Evolutionary conservation across 148 eudicot species (phyloP), one percentile per base, ranked within the genome.

Genomic region (Agrostemma githago): DNA sequence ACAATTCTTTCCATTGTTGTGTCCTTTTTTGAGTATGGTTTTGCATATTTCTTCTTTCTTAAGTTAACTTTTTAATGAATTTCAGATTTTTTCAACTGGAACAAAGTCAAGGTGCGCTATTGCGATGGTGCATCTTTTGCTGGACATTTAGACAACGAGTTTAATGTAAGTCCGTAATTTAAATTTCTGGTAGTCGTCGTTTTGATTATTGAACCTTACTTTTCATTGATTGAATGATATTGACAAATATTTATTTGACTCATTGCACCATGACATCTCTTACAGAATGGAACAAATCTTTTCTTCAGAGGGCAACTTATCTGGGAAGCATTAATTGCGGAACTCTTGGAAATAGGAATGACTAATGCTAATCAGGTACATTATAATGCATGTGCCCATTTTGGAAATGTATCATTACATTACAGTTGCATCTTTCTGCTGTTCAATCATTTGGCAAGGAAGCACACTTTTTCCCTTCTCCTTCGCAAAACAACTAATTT

Each of bases 91-190:
- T 94, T 86, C 85, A 89, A 86, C 85, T 94, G 98, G 97, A 94
- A 92, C 78, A 88, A 83, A 84, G 97, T 94, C 62, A 94, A 90
- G 79, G 81, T 94, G 78, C 87, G 97, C 37, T 94, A 94, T 75
- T 94, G 98, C 83, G 98, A 94, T 81, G 98, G 98, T 73, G 90
- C 90, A 76, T 94, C 98, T 67, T 88, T 91, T 77, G 82, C 97
- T 65, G 95, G 98, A 38, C 84, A 77, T 78, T 87, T 89, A 70
- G 88, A 85, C 69, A 84, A 69, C 71, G 98, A 94, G 81, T 79
- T 84, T 64, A 80, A 88, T 64, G 98, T 84, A 85, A 77, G 87
- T 71, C 54, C 39, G 14, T 63, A 16, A n/a, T 38, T 67, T 43
- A 7, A 17, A 43, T 6, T 38, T 68, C 51, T 68, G 15, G 44